Evolutionary conservation across 768 basidiomycete species (phyloP), one percentile per base, ranked within the genome.

Genomic region (Phanerochaete carnosa): DNA sequence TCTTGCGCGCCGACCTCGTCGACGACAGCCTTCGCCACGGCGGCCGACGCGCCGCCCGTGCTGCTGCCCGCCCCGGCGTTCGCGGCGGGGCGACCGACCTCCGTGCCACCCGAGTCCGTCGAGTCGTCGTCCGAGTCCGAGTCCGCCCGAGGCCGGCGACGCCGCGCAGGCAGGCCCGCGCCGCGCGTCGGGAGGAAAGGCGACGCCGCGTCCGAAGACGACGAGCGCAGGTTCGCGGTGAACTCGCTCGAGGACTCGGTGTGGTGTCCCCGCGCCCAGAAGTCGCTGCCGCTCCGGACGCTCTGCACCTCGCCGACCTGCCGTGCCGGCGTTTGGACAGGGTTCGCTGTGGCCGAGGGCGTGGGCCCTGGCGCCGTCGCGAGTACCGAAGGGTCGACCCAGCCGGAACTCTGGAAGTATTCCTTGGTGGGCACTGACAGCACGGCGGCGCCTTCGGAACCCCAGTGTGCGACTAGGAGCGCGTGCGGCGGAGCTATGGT

Each of bases 381-480:
- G 61, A 45, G 58, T 39, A 53, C 55, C 33, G 72, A 66, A 1
- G 63, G 52, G 60, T 86, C 86, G 2, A 88, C 83, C 90, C 92
- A 94, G 1, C 88, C 86, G 0, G 90, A 91, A 64, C 86, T 87
- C 64, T 94, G 92, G 69, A 92, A 90, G 72, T 94, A 94, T 66
- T 94, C 92, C 64, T 83, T 82, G 0, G 92, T 93, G 0, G 92
- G 92, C 7, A 94, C 73, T 16, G 89, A 91, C 57, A 94, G 80
- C 3, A 90, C 86, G 0, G 92, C 92, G 1, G 88, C 89, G 12
- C 92, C 92, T 51, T 90, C 88, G 25, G 79, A 76, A 6, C 91
- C 91, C 82, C 92, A 93, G 66, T 93, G 79, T 2, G 87, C 90
- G 26, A 94, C 81, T n/a, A 94, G 85, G 0, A 94, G 77, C 0